Evolutionary conservation across 495 filamentous ascomycete species (phyloP).

Genomic region (Aspergillus incahuasiensis): DNA sequence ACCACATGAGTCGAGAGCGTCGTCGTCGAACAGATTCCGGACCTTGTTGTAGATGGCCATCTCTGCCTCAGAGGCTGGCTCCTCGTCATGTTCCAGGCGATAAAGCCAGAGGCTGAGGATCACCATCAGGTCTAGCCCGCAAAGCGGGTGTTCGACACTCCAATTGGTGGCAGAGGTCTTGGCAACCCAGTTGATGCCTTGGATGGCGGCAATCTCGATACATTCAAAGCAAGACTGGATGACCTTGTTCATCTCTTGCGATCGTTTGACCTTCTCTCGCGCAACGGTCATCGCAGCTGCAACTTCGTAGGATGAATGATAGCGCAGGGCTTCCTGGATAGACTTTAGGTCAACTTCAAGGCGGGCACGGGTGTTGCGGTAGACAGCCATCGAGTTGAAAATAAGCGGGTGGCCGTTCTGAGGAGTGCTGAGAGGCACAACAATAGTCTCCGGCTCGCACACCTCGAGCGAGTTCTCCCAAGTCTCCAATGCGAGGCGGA

Average conservation of each 20-base stretch:
- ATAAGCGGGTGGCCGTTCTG: slow-evolving; percentile 97
- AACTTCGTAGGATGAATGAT: slow-evolving; percentile 95
- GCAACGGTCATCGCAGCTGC: slow-evolving; percentile 94
- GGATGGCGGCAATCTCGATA: slow-evolving; percentile 90
- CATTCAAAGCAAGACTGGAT: slow-evolving; percentile 97
- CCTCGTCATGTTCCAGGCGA: slow-evolving; percentile 97
- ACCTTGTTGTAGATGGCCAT: slow-evolving; percentile 93
- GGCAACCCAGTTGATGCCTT: slow-evolving; percentile 97
- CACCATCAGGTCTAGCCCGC: slow-evolving; percentile 96
- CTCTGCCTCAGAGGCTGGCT: slow-evolving; percentile 87
- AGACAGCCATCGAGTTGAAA: slow-evolving; percentile 98
- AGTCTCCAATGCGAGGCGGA: slow-evolving; percentile 89
- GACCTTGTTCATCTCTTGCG: slow-evolving; percentile 96
- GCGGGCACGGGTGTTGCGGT: slow-evolving; percentile 87
- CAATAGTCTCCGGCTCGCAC: slow-evolving; percentile 87
- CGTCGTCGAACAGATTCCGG: slow-evolving; percentile 85
- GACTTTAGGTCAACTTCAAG: slow-evolving; percentile 92
- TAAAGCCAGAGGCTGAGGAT: slow-evolving; percentile 98
- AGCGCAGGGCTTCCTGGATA: slow-evolving; percentile 93
- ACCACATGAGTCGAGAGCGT: slow-evolving; percentile 71
- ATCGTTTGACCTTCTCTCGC: slow-evolving; percentile 87
- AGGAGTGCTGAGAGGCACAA: slow-evolving; percentile 86
- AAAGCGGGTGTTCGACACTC: slow-evolving; percentile 97
- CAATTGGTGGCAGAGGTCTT: slow-evolving; percentile 96
- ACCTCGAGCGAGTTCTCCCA: slow-evolving; percentile 95